Conservation (phyloP, 2,329 filamentous ascomycete genomes). For the Ophiosphaerella korrae region DNA sequence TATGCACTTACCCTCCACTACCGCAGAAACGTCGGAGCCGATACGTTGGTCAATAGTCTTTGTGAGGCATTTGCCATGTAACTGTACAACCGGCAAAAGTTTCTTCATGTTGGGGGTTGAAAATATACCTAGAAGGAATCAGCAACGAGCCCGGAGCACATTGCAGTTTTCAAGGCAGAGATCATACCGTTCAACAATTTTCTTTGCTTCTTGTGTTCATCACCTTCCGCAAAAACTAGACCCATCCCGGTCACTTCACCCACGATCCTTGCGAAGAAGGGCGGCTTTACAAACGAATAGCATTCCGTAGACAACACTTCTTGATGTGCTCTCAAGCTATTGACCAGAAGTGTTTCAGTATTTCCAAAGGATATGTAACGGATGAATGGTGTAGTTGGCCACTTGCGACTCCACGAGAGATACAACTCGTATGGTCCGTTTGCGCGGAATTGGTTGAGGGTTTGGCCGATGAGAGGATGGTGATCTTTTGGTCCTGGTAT, state of each 20-base stretch:
- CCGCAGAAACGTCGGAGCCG: neutral
- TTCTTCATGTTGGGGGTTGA: neutral
- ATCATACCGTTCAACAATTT: neutral
- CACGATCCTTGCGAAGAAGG: slow-evolving; percentile 14
- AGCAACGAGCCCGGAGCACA: too few species aligned
- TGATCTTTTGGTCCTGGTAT: slow-evolving; percentile 16
- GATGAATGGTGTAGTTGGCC: slow-evolving; percentile 16
- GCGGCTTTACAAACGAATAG: slow-evolving; percentile 18
- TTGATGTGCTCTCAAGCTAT: slow-evolving; percentile 12
- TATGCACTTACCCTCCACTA: neutral
- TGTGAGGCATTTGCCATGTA: neutral
- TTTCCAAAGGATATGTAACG: slow-evolving; percentile 16
- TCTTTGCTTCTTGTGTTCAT: neutral
- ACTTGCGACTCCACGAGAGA: slow-evolving; percentile 10
- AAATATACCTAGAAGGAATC: neutral
- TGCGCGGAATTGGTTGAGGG: slow-evolving; percentile 15
- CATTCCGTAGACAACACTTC: slow-evolving; percentile 19
- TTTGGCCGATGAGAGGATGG: slow-evolving; percentile 15
- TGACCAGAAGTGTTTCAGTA: slow-evolving; percentile 15
- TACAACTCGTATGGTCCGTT: slow-evolving; percentile 13
- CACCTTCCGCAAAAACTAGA: slow-evolving; percentile 10
- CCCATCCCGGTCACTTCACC: slow-evolving; percentile 19
- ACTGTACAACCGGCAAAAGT: neutral
- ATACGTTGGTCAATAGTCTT: neutral
- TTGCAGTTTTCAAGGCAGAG: too few species aligned